Conservation (phyloP, 1,284 basidiomycete species). For the Apiotrichum gracile region DNA sequence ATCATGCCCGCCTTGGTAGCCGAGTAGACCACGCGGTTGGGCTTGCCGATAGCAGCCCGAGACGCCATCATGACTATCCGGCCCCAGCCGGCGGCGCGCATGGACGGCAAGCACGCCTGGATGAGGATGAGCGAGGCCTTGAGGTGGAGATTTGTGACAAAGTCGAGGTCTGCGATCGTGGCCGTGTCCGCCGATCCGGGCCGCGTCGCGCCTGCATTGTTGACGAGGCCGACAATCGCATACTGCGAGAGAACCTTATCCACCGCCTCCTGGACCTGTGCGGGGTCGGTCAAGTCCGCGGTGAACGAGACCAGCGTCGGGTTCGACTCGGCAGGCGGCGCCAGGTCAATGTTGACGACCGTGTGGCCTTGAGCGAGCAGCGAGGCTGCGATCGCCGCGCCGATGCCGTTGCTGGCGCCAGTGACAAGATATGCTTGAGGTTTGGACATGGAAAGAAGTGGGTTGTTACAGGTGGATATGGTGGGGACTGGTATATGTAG, state of each 20-base stretch:
- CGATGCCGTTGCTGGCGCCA: slow-evolving; percentile 46
- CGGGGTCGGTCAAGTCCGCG: slow-evolving; percentile 6
- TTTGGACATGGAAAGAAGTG: slow-evolving; percentile 9
- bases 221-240: slow-evolving; percentile 11
- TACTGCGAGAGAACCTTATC: not conserved
- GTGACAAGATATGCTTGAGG: slow-evolving; percentile 30
- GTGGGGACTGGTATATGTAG: no score
- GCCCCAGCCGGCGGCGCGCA: slow-evolving; percentile 6
- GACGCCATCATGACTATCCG: slow-evolving; percentile 15
- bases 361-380: slow-evolving; percentile 50
- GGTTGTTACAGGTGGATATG: no score
- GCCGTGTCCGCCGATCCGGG: slow-evolving; percentile 18
- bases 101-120: slow-evolving; percentile 3
- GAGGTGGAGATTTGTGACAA: slow-evolving; percentile 79
- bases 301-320: slow-evolving; percentile 52
- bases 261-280: not conserved
- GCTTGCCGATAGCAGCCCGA: slow-evolving; percentile 13
- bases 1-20: slow-evolving; percentile 78
- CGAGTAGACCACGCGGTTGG: slow-evolving; percentile 81
- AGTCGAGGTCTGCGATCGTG: slow-evolving; percentile 19
- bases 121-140: slow-evolving; percentile 3
- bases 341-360: slow-evolving; percentile 58
- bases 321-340: slow-evolving; percentile 52
- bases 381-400: slow-evolving; percentile 45
- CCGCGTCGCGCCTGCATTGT: slow-evolving; percentile 18